A percentile compares a stretch with the other conserved stretches of the same genome.
Conservation (phyloP, 768 basidiomycete genomes). For the Mycena maculata region DNA sequence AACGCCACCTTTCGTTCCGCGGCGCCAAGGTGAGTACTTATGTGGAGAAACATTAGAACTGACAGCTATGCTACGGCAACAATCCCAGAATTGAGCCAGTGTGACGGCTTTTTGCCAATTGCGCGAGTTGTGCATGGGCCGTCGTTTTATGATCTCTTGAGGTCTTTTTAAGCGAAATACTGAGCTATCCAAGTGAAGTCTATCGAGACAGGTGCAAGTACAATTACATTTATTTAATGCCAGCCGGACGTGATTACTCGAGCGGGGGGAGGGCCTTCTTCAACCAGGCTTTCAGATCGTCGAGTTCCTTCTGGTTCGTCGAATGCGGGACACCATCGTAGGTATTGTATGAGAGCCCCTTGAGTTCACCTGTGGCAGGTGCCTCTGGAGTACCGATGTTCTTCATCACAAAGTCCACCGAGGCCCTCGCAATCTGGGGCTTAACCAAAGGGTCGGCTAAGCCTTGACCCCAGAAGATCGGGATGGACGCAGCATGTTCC, state of each 20-base stretch:
- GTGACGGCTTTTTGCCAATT: too few relatives aligned
- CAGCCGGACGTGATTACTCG: too few relatives aligned
- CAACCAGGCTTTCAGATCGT: conserved; percentile 79
- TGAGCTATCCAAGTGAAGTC: not conserved
- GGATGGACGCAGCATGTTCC: conserved; percentile 67
- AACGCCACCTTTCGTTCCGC: too few relatives aligned
- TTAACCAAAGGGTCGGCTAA: conserved; percentile 79
- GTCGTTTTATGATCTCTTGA: too few relatives aligned
- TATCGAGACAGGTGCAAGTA: conserved; percentile 9
- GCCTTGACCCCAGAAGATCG: conserved; percentile 92
- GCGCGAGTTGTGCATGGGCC: too few relatives aligned
- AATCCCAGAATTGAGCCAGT: too few relatives aligned
- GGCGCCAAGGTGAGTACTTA: too few relatives aligned
- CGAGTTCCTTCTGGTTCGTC: conserved; percentile 71
- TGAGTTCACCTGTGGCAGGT: conserved; percentile 50
- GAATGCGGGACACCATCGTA: conserved; percentile 80
- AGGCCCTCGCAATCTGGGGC: conserved; percentile 62
- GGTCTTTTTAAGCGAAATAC: too few relatives aligned
- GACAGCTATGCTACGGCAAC: too few relatives aligned
- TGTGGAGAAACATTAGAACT: too few relatives aligned
- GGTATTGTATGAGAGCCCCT: conserved; percentile 74
- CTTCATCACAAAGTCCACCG: conserved; percentile 66
- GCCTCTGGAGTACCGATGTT: conserved; percentile 63
- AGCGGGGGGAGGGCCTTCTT: conserved; percentile 61
- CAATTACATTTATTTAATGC: conserved; percentile 11